Evolutionary conservation across 306 rosid species (phyloP).

Genomic region (Ormosia semicastrata): DNA sequence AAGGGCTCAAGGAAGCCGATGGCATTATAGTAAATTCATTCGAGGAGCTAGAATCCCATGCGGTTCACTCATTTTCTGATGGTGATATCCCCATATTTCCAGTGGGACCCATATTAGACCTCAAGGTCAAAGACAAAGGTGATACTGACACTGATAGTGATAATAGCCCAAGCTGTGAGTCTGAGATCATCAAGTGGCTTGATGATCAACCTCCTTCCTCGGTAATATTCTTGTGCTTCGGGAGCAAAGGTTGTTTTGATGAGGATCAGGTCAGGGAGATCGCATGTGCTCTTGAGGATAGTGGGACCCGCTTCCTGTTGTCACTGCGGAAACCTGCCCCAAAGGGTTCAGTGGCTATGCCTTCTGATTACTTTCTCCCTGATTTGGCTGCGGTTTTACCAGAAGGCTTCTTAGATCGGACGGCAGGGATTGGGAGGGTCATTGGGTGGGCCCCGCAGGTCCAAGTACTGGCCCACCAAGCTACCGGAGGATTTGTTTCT

Average conservation of each 20-base stretch:
- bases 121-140: not conserved
- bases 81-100: conserved; percentile 33
- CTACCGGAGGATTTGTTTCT: conserved; percentile 49
- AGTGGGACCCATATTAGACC: conserved; percentile 54
- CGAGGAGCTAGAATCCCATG: conserved; percentile 47
- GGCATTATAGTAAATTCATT: conserved; percentile 58
- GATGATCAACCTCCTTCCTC: conserved; percentile 57
- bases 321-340: conserved; percentile 43
- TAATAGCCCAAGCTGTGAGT: too few relatives aligned
- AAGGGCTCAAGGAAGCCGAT: conserved; percentile 25
- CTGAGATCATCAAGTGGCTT: conserved; percentile 49
- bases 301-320: conserved; percentile 39
- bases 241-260: conserved; percentile 30
- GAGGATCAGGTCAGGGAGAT: conserved; percentile 35
- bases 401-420: conserved; percentile 51
- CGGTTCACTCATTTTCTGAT: conserved; percentile 17
- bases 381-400: conserved; percentile 31
- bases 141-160: not conserved
- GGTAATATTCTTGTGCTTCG: conserved; percentile 56
- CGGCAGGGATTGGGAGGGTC: conserved; percentile 36
- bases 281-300: conserved; percentile 26
- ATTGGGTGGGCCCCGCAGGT: conserved; percentile 66
- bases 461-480: conserved; percentile 42
- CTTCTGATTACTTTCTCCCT: not conserved
- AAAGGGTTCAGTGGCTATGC: not conserved